Percentiles rank a stretch among this genome's conserved stretches.
Evolutionary conservation across 306 rosid species (phyloP).

Genomic region (Crataegus laevigata): DNA sequence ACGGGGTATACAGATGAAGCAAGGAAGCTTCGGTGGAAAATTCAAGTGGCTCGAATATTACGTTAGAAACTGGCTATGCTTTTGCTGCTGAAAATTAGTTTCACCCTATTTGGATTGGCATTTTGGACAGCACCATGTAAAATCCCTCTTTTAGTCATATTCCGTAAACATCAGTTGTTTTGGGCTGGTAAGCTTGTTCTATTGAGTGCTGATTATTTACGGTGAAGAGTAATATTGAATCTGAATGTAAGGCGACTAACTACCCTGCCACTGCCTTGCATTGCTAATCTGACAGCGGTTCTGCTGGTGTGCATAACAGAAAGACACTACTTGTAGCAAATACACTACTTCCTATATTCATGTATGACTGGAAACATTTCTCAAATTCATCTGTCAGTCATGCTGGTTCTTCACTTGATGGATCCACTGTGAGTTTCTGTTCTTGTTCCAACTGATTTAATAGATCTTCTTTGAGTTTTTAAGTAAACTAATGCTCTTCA

Average conservation of each 20-base stretch:
- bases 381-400: not conserved
- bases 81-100: not conserved
- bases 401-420: not conserved
- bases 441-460: not conserved
- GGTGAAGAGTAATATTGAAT: conserved; percentile 1
- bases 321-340: not conserved
- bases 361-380: not conserved
- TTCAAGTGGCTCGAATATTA: conserved; percentile 29
- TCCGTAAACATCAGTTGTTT: not conserved
- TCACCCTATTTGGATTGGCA: not conserved
- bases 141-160: not conserved
- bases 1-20: conserved; percentile 56
- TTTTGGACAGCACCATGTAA: not conserved
- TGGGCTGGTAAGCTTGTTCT: not conserved
- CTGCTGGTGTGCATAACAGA: not conserved
- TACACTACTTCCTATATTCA: not conserved
- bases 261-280: conserved; percentile 5
- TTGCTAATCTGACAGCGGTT: not conserved
- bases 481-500: not conserved
- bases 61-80: conserved; percentile 17
- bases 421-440: conserved; percentile 1
- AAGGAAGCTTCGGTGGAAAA: conserved; percentile 38
- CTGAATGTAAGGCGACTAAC: not conserved
- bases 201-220: not conserved
- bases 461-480: not conserved